Evolutionary conservation across 2,329 filamentous ascomycete genomes (phyloP).

Genomic region (Sarocladium brachiariae): DNA sequence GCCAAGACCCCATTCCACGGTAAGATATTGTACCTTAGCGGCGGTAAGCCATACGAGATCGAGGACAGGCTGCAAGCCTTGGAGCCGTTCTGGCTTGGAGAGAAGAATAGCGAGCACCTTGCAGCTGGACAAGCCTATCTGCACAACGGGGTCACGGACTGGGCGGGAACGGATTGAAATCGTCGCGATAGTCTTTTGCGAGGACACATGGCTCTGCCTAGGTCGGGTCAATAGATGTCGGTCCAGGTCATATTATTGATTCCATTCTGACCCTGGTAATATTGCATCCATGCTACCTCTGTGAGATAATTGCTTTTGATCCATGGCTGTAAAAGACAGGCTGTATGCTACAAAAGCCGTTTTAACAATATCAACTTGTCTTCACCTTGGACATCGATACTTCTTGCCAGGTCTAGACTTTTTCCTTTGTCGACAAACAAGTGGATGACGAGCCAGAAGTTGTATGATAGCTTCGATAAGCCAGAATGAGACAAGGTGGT

Average conservation of each 20-base stretch:
- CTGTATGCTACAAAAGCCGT: neutral
- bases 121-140: constrained; percentile 1
- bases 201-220: neutral
- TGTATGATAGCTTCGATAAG: neutral
- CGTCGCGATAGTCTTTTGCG: neutral
- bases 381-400: constrained; percentile 1
- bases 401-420: neutral
- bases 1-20: constrained; percentile 3
- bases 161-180: neutral
- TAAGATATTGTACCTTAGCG: constrained; percentile 1
- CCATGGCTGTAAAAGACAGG: neutral
- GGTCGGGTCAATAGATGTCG: neutral
- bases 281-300: too few species aligned
- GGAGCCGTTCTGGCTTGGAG: constrained; percentile 5
- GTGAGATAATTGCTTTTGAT: neutral
- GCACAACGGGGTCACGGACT: neutral
- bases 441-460: constrained; percentile 2
- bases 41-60: constrained; percentile 2
- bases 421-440: constrained; percentile 3
- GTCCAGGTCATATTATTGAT: neutral
- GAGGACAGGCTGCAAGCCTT: constrained; percentile 4
- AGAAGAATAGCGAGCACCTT: constrained; percentile 7
- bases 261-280: too few species aligned
- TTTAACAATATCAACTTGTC: constrained; percentile 6
- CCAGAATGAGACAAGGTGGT: neutral